Percentiles rank a stretch among this genome's conserved stretches.
These are phyloP conservation scores for Cryptosporidium sp. DNA, from an alignment of 169 alveolate species.

Conservation along the genomic window DNA sequence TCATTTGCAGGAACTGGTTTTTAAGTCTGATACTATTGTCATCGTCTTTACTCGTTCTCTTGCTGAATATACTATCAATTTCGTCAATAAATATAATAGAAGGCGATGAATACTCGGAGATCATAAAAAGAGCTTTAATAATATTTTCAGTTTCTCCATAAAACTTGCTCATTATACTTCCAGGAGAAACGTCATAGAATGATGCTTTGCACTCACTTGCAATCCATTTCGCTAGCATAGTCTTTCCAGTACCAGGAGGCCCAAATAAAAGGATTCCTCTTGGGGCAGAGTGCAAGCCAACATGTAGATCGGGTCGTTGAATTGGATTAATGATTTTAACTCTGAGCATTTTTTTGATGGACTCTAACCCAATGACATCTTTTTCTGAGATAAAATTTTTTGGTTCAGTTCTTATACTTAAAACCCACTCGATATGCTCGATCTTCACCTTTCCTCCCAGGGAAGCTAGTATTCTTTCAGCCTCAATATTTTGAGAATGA, in stretches of 20 bases:
- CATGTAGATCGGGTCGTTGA: constrained; percentile 87
- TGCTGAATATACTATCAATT: constrained; percentile 92
- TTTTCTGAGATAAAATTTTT: constrained; percentile 50
- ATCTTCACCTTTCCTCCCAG: constrained; percentile 26
- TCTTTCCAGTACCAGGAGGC: constrained; percentile 92
- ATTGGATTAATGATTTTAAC: constrained; percentile 88
- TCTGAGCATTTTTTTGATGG: constrained; percentile 81
- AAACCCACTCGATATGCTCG: constrained; percentile 69
- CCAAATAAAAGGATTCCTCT: constrained; percentile 88
- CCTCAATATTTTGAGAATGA: not conserved
- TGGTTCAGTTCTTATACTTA: constrained; percentile 71
- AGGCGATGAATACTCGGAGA: constrained; percentile 91
- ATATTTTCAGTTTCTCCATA: constrained; percentile 94
- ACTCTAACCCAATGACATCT: constrained; percentile 46
- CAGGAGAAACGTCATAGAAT: constrained; percentile 92
- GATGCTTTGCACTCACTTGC: constrained; percentile 92
- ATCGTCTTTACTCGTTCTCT: constrained; percentile 90
- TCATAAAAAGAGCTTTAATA: constrained; percentile 89
- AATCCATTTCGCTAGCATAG: constrained; percentile 91
- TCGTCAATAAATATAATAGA: constrained; percentile 94
- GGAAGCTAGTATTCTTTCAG: constrained; percentile 1
- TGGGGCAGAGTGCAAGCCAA: constrained; percentile 89
- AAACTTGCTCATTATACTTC: constrained; percentile 91
- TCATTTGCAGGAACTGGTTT: constrained; percentile 92
- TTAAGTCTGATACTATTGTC: constrained; percentile 92